Evolutionary conservation across 2,329 filamentous ascomycete genomes (phyloP), one percentile per base, ranked within the genome.

Genomic region (Rhexocercosporidium sp.): DNA sequence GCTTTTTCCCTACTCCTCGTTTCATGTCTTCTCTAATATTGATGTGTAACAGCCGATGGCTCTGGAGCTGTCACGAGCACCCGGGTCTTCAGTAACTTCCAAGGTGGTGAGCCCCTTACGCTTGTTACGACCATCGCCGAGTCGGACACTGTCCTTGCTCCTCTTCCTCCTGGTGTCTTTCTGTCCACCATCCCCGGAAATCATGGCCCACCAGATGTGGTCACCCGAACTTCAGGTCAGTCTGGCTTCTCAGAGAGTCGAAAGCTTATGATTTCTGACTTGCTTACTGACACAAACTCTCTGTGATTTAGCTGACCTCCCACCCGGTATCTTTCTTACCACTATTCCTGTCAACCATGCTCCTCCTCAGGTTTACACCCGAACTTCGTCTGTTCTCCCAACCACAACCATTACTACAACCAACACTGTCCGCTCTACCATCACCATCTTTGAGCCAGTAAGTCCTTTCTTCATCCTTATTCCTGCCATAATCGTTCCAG

Each of bases 321-420:
- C 56, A 29, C 41, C 62, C 34, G 41, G 44, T 37, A 22, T 37
- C 6, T 60, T 47, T 22, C 18, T 47, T 12, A 31, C 57, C 39
- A 60, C 57, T 4, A 31, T 60, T 22, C 31, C 7, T 1, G n/a
- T 14, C n/a, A 39, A 57, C 54, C 29, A 57, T 57, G 54, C 54
- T 16, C 29, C 37, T 16, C 22, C 57, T n/a, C 22, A 11, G 1
- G 53, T 47, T 18, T 57, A 34, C 18, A 63, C 61, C 41, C 2
- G n/a, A 16, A 39, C 49, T 12, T 54, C 61, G 27, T 47, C 53
- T 1, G 53, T 18, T 22, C 14, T 53, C 29, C 27, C 46, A 27
- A 39, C 39, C 14, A 39, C 29, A 12, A 65, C 54, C 11, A 39
- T 47, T 16, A 59, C 62, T 6, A 41, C 31, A n/a, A 64, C 62